A percentile compares a stretch with the other conserved stretches of the same genome.
Conservation (phyloP, 331 rosid genomes). For the Prunus yedoensis region DNA sequence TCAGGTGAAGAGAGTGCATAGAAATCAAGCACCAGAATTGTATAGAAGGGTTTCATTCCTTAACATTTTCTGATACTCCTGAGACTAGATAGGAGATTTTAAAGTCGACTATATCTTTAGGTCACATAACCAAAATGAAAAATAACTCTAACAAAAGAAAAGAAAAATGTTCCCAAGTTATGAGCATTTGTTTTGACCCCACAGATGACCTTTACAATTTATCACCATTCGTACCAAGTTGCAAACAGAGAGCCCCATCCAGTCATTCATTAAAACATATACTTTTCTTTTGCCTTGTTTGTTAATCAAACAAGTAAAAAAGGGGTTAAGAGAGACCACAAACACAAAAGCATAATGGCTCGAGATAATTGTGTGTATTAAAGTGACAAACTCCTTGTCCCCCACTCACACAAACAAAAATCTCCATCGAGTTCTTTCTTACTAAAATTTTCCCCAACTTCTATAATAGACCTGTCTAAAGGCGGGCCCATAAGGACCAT, state of each 20-base stretch:
- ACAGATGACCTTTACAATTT: not conserved
- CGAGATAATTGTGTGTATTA: not conserved
- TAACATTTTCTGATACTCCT: not conserved
- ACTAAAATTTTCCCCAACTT: conserved; percentile 25
- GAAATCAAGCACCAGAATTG: conserved; percentile 21
- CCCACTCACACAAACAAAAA: conserved; percentile 33
- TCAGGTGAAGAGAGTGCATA: conserved; percentile 18
- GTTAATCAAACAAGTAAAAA: not conserved
- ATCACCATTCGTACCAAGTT: not conserved
- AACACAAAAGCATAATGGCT: conserved; percentile 15
- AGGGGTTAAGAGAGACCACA: conserved; percentile 4
- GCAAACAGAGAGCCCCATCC: conserved; percentile 21
- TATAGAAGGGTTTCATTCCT: not conserved
- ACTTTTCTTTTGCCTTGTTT: not conserved
- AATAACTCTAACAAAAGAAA: not conserved
- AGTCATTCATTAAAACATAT: not conserved
- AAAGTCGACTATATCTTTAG: too few species aligned
- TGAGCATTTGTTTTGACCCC: conserved; percentile 20
- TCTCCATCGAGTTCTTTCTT: conserved; percentile 15
- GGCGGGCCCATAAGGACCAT: conserved; percentile 12
- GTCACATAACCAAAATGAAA: not conserved
- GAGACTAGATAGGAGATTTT: not conserved
- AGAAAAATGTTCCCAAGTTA: not conserved
- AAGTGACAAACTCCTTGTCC: conserved; percentile 26
- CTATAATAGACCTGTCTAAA: not conserved